Percentiles rank a stretch among this genome's conserved stretches.
Conservation (phyloP, 768 basidiomycete genomes). For the Exsudoporus frostii region DNA sequence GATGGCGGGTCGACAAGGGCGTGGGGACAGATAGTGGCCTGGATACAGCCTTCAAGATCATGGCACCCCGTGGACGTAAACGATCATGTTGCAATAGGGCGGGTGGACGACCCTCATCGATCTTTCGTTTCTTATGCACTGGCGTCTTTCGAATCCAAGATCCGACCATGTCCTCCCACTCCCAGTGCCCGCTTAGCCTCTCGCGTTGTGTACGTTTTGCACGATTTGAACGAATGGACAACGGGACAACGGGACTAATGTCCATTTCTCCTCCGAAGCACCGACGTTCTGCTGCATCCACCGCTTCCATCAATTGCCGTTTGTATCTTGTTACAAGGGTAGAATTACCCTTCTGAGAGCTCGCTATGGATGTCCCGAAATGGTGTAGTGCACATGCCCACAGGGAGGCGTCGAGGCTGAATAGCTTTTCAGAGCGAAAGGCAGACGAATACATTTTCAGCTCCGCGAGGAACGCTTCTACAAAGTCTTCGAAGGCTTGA, state of each 20-base stretch:
- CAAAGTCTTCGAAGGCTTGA: constrained; percentile 8
- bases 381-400: constrained; percentile 50
- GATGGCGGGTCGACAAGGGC: background rate
- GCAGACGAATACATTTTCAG: constrained; percentile 24
- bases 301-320: constrained; percentile 40
- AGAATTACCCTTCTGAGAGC: constrained; percentile 19
- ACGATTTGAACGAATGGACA: constrained; percentile 2
- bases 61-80: background rate
- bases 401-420: constrained; percentile 46
- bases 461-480: constrained; percentile 25
- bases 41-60: background rate
- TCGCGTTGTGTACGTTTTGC: constrained; percentile 6
- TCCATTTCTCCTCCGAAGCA: constrained; percentile 36
- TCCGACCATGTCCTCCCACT: constrained; percentile 47
- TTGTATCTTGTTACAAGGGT: constrained; percentile 34
- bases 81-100: background rate
- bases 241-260: constrained; percentile 16
- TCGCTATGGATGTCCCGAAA: constrained; percentile 37
- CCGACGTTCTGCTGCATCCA: constrained; percentile 51
- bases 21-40: background rate
- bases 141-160: constrained; percentile 44
- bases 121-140: constrained; percentile 23
- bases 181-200: constrained; percentile 36
- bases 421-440: constrained; percentile 35
- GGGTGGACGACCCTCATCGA: background rate